Base-by-base conservation (phyloP, 495 filamentous ascomycete genomes). In the Neurospora terricola region DNA sequence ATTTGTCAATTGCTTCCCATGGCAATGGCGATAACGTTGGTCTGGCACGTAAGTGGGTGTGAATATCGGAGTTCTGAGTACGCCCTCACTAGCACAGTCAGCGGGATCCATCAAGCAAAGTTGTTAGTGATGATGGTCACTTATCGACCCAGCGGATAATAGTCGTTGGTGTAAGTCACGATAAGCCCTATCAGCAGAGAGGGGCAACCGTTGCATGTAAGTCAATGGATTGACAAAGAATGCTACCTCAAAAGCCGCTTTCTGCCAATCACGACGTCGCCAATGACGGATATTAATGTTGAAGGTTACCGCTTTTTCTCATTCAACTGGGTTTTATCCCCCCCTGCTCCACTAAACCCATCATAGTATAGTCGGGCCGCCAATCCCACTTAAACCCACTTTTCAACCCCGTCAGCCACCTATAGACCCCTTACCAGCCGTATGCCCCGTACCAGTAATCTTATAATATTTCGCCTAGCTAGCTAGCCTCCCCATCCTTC, bases 101-200 rank as follows among this genome's bases (percentile, higher is more conserved):
- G 21, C 2, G n/a, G n/a, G n/a, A n/a, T n/a, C n/a, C 0, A 0
- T 11, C 2, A 2, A 62, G 6, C 2, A 16, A 16, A 16, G 1
- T 2, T 18, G 27, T 62, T 62, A 62, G 7, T 6, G 3, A 62
- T 9, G 3, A 1, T 34, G 1, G 23, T 16, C 6, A 34, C 27
- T 62, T 54, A 54, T 12, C 45, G 4, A 54, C 5, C 9, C 2
- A 54, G 10, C 1, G 12, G 23, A 9, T 62, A 14, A 18, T 12
- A 6, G 54, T 18, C 27, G 54, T 66, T 66, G 27, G 54, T 66
- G 27, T 34, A 62, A 62, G 54, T 62, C 54, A 5, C 54, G 54
- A 62, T 62, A 62, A 62, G 12, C 54, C 27, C 54, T 62, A 34
- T 62, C 6, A 66, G 14, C 27, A 66, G 3, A 30, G 54, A 30